phyloP scores from a whole-genome alignment of 345 rosid species.

The Trapa bicornis region DNA sequence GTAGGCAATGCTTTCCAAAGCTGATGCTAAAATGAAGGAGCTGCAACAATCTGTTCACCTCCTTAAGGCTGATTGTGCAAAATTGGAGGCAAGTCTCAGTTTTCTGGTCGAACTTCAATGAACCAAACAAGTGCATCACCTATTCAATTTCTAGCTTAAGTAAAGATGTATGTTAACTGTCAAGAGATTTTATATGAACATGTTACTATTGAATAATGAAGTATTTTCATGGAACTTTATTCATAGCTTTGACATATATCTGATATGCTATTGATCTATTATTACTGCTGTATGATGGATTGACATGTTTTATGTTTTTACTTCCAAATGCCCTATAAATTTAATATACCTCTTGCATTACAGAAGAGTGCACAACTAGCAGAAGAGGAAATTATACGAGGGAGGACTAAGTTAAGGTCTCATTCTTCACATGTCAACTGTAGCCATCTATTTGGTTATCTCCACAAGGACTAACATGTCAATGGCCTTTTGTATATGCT shows the following conservation, averaged over 20 bases:
- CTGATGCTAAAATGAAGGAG: conserved; percentile 77
- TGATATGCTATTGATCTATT: background rate
- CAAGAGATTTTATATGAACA: background rate
- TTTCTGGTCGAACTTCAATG: background rate
- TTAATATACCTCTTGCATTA: background rate
- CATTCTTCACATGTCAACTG: conserved; percentile 8
- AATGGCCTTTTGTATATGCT: conserved; percentile 5
- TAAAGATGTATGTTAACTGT: background rate
- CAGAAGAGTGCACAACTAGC: conserved; percentile 63
- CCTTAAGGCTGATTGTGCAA: conserved; percentile 68
- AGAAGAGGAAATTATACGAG: conserved; percentile 63
- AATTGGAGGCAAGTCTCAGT: conserved; percentile 49
- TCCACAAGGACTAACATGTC: background rate
- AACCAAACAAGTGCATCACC: background rate
- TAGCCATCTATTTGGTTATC: conserved; percentile 4
- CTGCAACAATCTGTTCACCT: conserved; percentile 61
- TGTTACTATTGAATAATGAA: background rate
- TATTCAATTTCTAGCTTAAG: background rate
- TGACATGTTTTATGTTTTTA: background rate
- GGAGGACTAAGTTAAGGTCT: conserved; percentile 82
- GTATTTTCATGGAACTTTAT: background rate
- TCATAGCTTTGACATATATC: background rate
- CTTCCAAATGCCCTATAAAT: background rate
- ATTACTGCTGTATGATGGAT: background rate
- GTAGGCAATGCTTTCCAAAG: conserved; percentile 61